Percentiles rank a stretch among this genome's conserved stretches.
These are phyloP conservation scores for Gymnopilus junonius DNA, from an alignment of 768 basidiomycete species.

Conservation along the genomic window DNA sequence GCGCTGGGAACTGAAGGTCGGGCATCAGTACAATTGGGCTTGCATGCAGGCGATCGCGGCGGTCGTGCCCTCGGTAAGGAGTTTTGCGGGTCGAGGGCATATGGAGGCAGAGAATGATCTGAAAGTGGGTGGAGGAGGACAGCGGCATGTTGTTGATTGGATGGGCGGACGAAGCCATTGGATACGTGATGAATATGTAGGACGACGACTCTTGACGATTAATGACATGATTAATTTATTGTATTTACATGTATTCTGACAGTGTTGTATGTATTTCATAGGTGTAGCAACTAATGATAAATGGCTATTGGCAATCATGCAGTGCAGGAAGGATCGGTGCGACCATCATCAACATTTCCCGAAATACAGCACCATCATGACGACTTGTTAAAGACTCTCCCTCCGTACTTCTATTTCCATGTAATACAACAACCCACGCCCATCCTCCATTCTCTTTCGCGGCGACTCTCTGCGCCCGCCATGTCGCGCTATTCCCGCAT, in stretches of 20 bases:
- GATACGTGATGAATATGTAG: constrained; percentile 8
- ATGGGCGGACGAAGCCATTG: constrained; percentile 9
- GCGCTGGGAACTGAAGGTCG: constrained; percentile 28
- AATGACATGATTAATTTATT: background rate
- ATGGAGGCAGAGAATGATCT: constrained; percentile 9
- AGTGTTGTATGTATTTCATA: background rate
- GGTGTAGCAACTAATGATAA: background rate
- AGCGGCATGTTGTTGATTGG: constrained; percentile 14
- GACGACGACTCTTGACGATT: background rate
- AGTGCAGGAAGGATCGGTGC: background rate
- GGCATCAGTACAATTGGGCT: constrained; percentile 22
- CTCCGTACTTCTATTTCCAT: background rate
- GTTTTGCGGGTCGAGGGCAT: constrained; percentile 23
- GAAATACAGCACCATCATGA: background rate
- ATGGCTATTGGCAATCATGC: background rate
- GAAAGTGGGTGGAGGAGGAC: background rate
- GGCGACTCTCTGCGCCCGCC: background rate
- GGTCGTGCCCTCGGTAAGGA: constrained; percentile 25
- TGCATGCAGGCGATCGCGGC: constrained; percentile 28
- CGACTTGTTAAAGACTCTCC: constrained; percentile 1
- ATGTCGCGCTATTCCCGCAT: constrained; percentile 25
- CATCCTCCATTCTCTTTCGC: background rate
- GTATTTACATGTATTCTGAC: background rate
- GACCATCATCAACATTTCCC: constrained; percentile 3
- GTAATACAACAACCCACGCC: background rate